Base-by-base conservation (phyloP, 2,329 filamentous ascomycete species). In the Scytalidium sp. region DNA sequence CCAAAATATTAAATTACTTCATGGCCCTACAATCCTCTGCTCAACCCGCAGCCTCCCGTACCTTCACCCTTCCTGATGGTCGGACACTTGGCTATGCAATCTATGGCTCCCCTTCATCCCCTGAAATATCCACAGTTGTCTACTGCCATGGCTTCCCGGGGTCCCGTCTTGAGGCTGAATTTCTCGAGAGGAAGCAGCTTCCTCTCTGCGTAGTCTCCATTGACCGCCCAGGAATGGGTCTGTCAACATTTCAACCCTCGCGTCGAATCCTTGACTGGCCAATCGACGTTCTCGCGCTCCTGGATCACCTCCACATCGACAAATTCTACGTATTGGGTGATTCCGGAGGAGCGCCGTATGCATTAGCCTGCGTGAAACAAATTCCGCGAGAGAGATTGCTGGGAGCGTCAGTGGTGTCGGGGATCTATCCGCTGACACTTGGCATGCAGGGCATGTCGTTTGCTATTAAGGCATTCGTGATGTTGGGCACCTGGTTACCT, bases 261-360 rank as follows among this genome's bases (percentile, higher is more conserved):
- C 47, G 51, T 19, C 46, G 23, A 39, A 54, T 57, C 13, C 27
- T 54, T 3, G 69, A 75, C 56, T 73, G 68, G 64, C 69, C 75
- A 1, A 47, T 62, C n/a, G 74, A 79, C 49, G 59, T 78, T 6
- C 53, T 67, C 9, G 63, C 61, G 0, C 65, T 79, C 6, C 66
- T 67, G 4, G 54, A 68, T 2, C 66, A 74, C 49, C 64, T 78
- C 8, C 60, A 67, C 3, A 53, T 76, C 11, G 50, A 61, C 4
- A 54, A 62, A 4, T 79, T 74, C 57, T 65, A 67, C 15, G 62
- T 78, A 19, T 52, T 78, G 5, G 74, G 72, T 2, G 60, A 66
- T 6, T 74, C 70, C 0, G 75, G 73, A 3, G 75, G 76, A 10
- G 69, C 70, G 0, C 71, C 74, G 0, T 78, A 74, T 56, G 69